Conservation (phyloP, 148 eudicot species). For the Oxyria digyna region DNA sequence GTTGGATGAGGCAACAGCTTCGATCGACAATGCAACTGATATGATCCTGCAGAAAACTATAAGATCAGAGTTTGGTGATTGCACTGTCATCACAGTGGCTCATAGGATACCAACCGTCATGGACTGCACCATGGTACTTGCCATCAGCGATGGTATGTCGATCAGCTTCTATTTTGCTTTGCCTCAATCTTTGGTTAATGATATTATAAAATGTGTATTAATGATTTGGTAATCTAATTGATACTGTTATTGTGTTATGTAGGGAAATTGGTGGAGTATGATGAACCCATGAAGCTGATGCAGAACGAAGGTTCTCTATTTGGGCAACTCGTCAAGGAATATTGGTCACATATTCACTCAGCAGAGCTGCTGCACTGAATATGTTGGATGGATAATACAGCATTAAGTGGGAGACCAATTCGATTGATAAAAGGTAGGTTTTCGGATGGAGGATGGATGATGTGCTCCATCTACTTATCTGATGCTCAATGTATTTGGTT, state of each 20-base stretch:
- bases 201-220: too few relatives aligned
- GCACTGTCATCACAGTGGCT: conserved; percentile 90
- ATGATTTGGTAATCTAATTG: too few relatives aligned
- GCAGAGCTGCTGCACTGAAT: conserved; percentile 37
- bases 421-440: neutral
- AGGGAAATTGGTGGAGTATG: conserved; percentile 79
- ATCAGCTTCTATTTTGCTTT: too few relatives aligned
- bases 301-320: conserved; percentile 65
- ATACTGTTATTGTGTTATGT: too few relatives aligned
- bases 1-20: conserved; percentile 95
- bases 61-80: conserved; percentile 60
- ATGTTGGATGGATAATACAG: neutral
- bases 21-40: conserved; percentile 80
- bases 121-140: conserved; percentile 89
- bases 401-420: neutral
- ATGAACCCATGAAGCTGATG: conserved; percentile 69
- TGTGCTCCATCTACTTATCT: neutral
- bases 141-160: conserved; percentile 67
- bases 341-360: conserved; percentile 78
- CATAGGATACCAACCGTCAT: conserved; percentile 91
- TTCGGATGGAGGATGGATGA: neutral
- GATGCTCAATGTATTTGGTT: neutral
- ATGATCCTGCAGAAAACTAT: conserved; percentile 65
- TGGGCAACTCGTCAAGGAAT: conserved; percentile 72
- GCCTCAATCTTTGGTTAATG: too few relatives aligned